Conservation (phyloP, 805 yeast species). For the Saturnispora hagleri region DNA sequence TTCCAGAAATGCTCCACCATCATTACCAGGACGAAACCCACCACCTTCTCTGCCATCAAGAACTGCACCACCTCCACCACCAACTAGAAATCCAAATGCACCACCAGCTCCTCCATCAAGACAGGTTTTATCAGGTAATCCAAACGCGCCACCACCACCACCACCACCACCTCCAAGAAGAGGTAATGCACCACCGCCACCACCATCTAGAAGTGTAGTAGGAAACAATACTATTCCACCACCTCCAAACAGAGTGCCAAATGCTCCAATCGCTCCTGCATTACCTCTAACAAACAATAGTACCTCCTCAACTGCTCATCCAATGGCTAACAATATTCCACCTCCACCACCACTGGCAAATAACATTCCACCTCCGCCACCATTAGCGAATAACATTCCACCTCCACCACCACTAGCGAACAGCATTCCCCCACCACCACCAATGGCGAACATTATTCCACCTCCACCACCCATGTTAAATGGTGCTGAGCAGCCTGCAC, state of each 20-base stretch:
- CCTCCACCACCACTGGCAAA: conserved; percentile 32
- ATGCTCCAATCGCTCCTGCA: conserved; percentile 18
- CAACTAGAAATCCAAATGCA: conserved; percentile 29
- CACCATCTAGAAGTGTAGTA: conserved; percentile 14
- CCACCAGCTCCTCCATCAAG: conserved; percentile 41
- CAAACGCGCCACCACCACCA: conserved; percentile 16
- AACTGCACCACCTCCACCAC: conserved; percentile 22
- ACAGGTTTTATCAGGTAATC: conserved; percentile 13
- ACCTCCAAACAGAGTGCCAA: conserved; percentile 10
- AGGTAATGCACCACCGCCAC: conserved; percentile 12
- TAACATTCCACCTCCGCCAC: conserved; percentile 22
- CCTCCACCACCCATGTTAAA: conserved; percentile 21
- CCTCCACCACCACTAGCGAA: conserved; percentile 15
- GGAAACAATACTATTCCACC: conserved; percentile 12
- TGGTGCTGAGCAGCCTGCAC: conserved; percentile 26
- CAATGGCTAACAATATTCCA: conserved; percentile 19
- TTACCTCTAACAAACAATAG: conserved; percentile 3
- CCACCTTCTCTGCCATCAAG: conserved; percentile 21
- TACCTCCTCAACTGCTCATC: conserved; percentile 16
- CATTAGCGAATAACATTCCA: conserved; percentile 13
- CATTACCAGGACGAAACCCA: conserved; percentile 11
- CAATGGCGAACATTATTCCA: conserved; percentile 15
- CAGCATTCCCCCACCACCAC: conserved; percentile 12
- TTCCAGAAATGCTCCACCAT: neutral
- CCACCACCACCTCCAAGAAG: conserved; percentile 19